Base-by-base conservation (phyloP, 2,329 filamentous ascomycete genomes). In the Cladosporium colombiae region DNA sequence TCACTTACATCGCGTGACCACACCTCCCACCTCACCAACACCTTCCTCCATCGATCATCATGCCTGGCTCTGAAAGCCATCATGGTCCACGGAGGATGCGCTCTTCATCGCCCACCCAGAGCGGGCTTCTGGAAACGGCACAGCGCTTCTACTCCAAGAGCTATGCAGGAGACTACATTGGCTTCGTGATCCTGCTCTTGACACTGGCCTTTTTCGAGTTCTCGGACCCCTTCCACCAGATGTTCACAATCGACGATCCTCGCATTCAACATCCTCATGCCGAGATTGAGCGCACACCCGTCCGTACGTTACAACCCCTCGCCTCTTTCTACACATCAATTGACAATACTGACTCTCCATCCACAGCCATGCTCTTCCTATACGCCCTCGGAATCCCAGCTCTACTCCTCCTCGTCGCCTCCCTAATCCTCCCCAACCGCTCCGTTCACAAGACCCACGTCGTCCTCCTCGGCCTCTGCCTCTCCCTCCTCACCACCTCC, bases 241-340 rank as follows among this genome's bases (percentile, higher is more conserved):
- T 97, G 87, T 98, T 99, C 81, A 91, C 88, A 69, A 86, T 98
- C 68, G 91, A 93, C 76, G 92, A 98, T 76, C 85, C 91, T 27
- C 83, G 88, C 59, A 92, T 98, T 67, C 89, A 92, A 69, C 97
- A 90, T 74, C 95, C 95, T 0, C 91, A 96, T 79, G 92, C 95
- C 25, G 84, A 90, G 65, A 80, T 90, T 60, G 93, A 99, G 78
- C 87, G 93, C 68, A 95, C 99, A 0, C 84, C 92, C 8, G 88
- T 96, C 16, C 77, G 89, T 90, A 82, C 71, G 88, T 81, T 70
- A 55, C 10, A 21, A 18, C 18, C n/a, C 29, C 16, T 50, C 16
- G 3, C 21, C 33, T 21, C n/a, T 27, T 13, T 50, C 27, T 35
- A 14, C n/a, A 3, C 13, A 25, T 52, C 8, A 25, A 14, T 14